Evolutionary conservation across 2,329 filamentous ascomycete species (phyloP).

Genomic region (Paraphaeosphaeria sporulosa): DNA sequence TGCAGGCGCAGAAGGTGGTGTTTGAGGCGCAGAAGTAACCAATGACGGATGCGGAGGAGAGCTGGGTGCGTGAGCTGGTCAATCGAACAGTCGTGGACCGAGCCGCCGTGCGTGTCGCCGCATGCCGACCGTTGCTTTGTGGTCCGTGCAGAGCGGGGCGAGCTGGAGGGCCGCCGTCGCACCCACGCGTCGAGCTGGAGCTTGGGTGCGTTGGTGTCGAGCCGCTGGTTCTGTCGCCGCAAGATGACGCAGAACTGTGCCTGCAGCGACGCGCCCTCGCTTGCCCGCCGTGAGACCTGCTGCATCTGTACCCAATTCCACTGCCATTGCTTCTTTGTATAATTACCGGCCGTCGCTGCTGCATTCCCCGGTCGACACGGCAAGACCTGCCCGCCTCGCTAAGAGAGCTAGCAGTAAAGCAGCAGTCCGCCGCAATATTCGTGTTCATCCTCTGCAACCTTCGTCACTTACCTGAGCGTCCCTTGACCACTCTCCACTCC

Average conservation of each 20-base stretch:
- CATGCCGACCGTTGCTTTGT: not conserved
- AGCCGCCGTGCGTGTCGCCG: too few species aligned
- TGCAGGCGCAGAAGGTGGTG: slow-evolving; percentile 62
- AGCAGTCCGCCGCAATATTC: slow-evolving; percentile 30
- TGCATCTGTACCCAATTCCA: not conserved
- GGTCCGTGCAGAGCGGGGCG: slow-evolving; percentile 3
- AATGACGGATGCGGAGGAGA: slow-evolving; percentile 2
- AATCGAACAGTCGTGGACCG: too few species aligned
- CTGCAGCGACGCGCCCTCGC: slow-evolving; percentile 5
- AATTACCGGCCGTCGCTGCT: not conserved
- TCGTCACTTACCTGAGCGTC: slow-evolving; percentile 25
- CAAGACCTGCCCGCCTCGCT: slow-evolving; percentile 43
- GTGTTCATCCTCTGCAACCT: slow-evolving; percentile 20
- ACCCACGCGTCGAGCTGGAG: slow-evolving; percentile 10
- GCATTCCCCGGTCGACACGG: slow-evolving; percentile 32
- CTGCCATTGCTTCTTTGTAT: not conserved
- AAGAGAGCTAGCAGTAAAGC: slow-evolving; percentile 34
- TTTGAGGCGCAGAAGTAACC: slow-evolving; percentile 54
- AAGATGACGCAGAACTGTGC: slow-evolving; percentile 8
- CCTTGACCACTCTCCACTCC: slow-evolving; percentile 24
- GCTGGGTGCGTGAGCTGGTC: too few species aligned
- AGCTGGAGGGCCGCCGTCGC: not conserved
- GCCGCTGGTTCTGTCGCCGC: not conserved
- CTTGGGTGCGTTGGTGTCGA: not conserved
- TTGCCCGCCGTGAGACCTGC: slow-evolving; percentile 4